Evolutionary conservation across 225 moss, liverwort and hornwort species (phyloP), one percentile per base, ranked within the genome.

Genomic region (Sphagnum contortum): DNA sequence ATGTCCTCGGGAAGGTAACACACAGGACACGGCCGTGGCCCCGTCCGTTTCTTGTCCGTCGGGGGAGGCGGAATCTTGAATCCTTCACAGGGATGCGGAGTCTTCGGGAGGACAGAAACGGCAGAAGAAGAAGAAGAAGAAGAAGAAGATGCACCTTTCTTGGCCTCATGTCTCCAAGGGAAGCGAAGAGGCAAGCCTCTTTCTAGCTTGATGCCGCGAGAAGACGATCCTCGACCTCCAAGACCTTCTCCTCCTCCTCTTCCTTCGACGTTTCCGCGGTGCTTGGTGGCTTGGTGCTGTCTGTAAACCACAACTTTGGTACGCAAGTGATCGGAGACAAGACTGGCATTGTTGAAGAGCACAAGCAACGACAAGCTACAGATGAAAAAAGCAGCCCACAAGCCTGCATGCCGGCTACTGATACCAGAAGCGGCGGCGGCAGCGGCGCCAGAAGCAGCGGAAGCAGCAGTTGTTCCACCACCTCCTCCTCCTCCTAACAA

Each of bases 11-110:
- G 72, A 13, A 98, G 63, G 58, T 98, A 98, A 57, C 96, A 98
- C 2, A 98, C 96, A 2, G 93, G 96, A 61, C 96, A 98, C 45
- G 96, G 96, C 45, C 96, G 83, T n/a, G 96, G 96, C 12, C 96
- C 96, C 0, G 77, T 86, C 12, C 89, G 78, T 74, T 98, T 98
- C 54, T 83, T 89, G 77, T 98, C 93, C 12, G 79, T 64, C 0
- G 86, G 76, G 46, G 82, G 76, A 2, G 84, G 82, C 50, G 93
- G 87, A n/a, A 88, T 61, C 8, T 68, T 75, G 66, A 98, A 98
- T 4, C 75, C 64, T 29, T 71, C 44, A 53, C 96, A 98, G 0
- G 87, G 89, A 69, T 93, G 78, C 45, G 86, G 78, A 44, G 73
- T 29, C 29, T 29, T 29, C 29, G 29, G 29, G 1, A 29, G 51